A percentile compares a stretch with the other conserved stretches of the same genome.
phyloP scores from a whole-genome alignment of 305 asterid genomes.

The Withania somnifera region DNA sequence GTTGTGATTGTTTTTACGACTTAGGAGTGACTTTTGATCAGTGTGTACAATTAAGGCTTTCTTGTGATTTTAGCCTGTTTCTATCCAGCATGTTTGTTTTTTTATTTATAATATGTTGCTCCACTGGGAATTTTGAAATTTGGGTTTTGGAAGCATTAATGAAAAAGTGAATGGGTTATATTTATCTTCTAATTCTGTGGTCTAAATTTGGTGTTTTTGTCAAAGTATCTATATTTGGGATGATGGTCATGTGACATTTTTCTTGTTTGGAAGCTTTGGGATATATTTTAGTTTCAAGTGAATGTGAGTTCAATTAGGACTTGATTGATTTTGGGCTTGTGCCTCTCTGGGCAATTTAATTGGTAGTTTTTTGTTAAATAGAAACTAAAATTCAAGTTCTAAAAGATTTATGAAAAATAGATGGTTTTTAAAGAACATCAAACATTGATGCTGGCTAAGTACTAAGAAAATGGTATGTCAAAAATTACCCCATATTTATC shows the following conservation, averaged over 20 bases:
- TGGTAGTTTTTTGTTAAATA: neutral
- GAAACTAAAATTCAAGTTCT: neutral
- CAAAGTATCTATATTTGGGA: neutral
- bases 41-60: neutral
- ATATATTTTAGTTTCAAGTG: neutral
- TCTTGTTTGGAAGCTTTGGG: neutral
- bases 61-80: neutral
- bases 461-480: neutral
- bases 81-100: neutral
- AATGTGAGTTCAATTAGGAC: neutral
- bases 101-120: neutral
- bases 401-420: neutral
- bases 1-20: neutral
- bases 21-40: neutral
- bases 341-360: neutral
- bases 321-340: neutral
- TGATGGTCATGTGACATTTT: neutral
- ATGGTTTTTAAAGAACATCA: neutral
- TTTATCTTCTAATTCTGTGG: neutral
- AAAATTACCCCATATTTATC: neutral
- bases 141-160: neutral
- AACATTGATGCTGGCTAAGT: neutral
- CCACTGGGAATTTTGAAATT: neutral
- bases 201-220: neutral
- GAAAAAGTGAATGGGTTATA: neutral